Base-by-base conservation (phyloP, 768 basidiomycete species). In the Chalciporus piperatus region DNA sequence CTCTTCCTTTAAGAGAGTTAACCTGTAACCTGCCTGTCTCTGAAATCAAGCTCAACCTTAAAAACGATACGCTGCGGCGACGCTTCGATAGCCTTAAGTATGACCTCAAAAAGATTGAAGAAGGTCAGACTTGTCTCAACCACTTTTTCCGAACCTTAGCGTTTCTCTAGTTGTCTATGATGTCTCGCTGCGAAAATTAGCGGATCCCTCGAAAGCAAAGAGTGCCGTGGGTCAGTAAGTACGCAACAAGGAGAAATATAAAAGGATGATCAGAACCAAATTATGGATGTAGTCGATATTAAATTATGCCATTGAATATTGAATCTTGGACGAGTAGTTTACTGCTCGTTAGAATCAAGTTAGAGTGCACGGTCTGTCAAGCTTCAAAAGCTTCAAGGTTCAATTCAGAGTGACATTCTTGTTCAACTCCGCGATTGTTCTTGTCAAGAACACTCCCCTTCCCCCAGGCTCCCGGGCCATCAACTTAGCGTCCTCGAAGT, bases 51-150 rank as follows among this genome's bases (percentile, higher is more conserved):
- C 74, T 92, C 13, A 92, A 91, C 60, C 72, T 92, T 17, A 92
- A 92, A 63, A 92, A 92, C 51, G 90, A 92, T 60, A 62, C 74
- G 0, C 71, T 92, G 16, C 82, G 89, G 4, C 79, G 87, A 52
- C 73, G 89, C 47, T 92, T 87, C 62, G 89, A 92, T 62, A 82
- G 86, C 56, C 72, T 92, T 30, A 92, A 92, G 62, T 92, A 92
- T 56, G 90, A 91, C 63, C 79, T 92, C 55, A 91, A 91, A 67
- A 91, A 90, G 61, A 87, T 92, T 16, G 89, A 92, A 72, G 90
- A 92, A 83, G 89, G 90, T 81, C 50, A 43, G 74, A 58, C 25
- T 22, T 14, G 27, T 40, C n/a, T 41, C 48, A 44, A 32, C 30
- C 14, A 28, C 32, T 28, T 41, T 47, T 35, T 49, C 41, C 27